Percentiles rank a stretch among this genome's conserved stretches.
These are phyloP conservation scores for Nyssa sinensis DNA, from an alignment of 148 eudicot genomes.

Conservation along the genomic window DNA sequence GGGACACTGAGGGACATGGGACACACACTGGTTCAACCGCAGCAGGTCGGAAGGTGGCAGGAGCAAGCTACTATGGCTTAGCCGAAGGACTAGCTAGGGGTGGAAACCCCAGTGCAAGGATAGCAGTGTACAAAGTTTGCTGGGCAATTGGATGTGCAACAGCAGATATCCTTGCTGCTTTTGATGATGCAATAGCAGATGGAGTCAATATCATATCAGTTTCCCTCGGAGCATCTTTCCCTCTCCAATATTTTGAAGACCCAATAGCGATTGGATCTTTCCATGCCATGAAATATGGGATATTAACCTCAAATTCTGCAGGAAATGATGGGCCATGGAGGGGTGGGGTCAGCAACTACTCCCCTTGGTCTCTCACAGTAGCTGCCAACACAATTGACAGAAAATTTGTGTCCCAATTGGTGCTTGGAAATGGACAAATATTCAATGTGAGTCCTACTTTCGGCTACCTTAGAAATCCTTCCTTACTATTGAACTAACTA, in stretches of 20 bases:
- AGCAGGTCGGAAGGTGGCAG: background rate
- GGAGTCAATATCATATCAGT: background rate
- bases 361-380: background rate
- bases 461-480: background rate
- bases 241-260: background rate
- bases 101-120: background rate
- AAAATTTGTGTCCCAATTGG: background rate
- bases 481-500: background rate
- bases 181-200: conserved; percentile 1
- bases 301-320: background rate
- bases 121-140: background rate
- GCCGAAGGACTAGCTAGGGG: background rate
- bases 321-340: background rate
- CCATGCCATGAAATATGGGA: background rate
- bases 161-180: background rate
- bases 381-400: background rate
- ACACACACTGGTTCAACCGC: conserved; percentile 8
- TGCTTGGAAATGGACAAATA: background rate
- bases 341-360: background rate
- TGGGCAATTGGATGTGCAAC: background rate
- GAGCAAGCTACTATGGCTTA: conserved; percentile 1
- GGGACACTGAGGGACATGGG: background rate
- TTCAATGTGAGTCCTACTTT: background rate
- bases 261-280: conserved; percentile 1
- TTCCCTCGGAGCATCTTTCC: background rate